These are phyloP conservation scores for Haplosporangium sp. DNA, from an alignment of 371 early-diverging fungal genomes.

Conservation along the genomic window DNA sequence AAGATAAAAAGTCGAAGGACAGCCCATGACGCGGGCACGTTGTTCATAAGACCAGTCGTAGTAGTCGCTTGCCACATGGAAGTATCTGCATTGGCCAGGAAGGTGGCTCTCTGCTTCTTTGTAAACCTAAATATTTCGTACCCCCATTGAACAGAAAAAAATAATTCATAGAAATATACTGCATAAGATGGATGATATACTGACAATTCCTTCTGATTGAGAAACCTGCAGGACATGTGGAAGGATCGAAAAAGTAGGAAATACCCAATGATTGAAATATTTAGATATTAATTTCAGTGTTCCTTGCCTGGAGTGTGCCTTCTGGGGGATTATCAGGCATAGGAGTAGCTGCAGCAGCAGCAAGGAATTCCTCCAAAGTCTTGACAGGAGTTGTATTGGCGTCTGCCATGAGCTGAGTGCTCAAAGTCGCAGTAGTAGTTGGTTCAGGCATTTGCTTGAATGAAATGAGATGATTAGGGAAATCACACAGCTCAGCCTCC, in stretches of 20 bases:
- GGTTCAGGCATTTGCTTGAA: conserved; percentile 28
- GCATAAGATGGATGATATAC: background rate
- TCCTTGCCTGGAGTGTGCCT: conserved; percentile 36
- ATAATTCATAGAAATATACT: background rate
- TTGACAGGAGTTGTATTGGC: conserved; percentile 19
- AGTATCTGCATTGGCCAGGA: conserved; percentile 53
- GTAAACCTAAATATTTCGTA: conserved; percentile 22
- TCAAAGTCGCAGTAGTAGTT: conserved; percentile 5
- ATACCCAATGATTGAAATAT: background rate
- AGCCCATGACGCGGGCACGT: conserved; percentile 64
- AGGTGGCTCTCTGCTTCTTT: conserved; percentile 42
- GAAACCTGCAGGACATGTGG: background rate
- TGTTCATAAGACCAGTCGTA: conserved; percentile 69
- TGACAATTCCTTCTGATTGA: background rate
- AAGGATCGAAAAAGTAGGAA: background rate
- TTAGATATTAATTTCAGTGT: background rate
- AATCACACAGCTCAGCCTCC: too few relatives aligned
- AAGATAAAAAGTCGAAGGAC: conserved; percentile 71
- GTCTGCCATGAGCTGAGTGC: conserved; percentile 39
- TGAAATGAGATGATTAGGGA: background rate
- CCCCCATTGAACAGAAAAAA: background rate
- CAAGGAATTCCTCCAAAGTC: conserved; percentile 41
- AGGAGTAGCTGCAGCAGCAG: conserved; percentile 19
- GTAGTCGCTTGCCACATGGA: conserved; percentile 63
- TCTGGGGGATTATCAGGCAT: conserved; percentile 34